These are phyloP conservation scores for Diaporthe vexans DNA, from an alignment of 2,329 filamentous ascomycete genomes.

Conservation along the genomic window DNA sequence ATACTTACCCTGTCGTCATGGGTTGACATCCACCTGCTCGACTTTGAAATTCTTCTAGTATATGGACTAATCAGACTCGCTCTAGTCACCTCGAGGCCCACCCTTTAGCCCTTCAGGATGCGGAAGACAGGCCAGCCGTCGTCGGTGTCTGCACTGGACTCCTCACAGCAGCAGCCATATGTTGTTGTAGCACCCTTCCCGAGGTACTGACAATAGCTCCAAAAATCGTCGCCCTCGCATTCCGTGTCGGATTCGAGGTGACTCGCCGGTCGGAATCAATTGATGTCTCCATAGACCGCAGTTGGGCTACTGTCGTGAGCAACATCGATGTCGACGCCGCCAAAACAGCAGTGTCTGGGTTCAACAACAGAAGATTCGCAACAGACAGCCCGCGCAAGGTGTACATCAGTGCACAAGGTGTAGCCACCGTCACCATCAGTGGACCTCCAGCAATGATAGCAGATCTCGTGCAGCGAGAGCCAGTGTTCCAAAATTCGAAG, in stretches of 20 bases:
- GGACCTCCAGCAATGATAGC: neutral
- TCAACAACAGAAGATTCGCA: neutral
- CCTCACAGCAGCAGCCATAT: constrained; percentile 2
- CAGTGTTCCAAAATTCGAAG: neutral
- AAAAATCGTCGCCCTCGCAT: neutral
- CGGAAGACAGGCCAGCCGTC: neutral
- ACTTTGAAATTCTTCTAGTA: neutral
- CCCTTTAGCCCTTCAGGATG: neutral
- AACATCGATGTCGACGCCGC: neutral
- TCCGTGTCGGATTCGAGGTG: neutral
- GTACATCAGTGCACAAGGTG: neutral
- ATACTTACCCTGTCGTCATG: neutral
- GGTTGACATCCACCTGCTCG: too few relatives aligned
- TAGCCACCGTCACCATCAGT: neutral
- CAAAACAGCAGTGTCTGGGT: neutral
- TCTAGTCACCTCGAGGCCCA: neutral
- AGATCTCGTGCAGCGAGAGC: neutral
- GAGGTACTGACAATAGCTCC: neutral
- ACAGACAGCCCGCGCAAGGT: neutral
- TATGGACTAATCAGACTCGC: neutral
- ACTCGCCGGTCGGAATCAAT: neutral
- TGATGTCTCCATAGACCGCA: neutral
- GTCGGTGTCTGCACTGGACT: neutral
- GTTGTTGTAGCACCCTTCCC: neutral
- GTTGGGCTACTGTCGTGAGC: constrained; percentile 4